phyloP scores from a whole-genome alignment of 2,329 filamentous ascomycete genomes.

The Trichoderma guizhouense region DNA sequence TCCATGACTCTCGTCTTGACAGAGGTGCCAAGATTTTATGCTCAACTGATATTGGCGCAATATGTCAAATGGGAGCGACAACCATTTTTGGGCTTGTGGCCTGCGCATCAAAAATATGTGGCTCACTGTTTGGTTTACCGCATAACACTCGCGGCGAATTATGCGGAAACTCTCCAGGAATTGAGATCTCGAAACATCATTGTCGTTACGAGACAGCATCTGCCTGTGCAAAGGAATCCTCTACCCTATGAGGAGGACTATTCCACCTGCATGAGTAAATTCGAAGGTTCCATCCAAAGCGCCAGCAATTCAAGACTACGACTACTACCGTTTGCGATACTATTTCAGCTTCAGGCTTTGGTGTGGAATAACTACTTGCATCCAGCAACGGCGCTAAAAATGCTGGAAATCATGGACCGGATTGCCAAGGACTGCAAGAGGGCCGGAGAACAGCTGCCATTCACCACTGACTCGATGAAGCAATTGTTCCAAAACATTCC shows the following conservation, averaged over 20 bases:
- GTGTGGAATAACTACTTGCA: conserved; percentile 61
- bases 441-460: conserved; percentile 30
- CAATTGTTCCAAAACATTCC: conserved; percentile 51
- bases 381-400: conserved; percentile 46
- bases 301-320: conserved; percentile 17
- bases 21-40: conserved; percentile 50
- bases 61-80: conserved; percentile 29
- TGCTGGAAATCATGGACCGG: conserved; percentile 44
- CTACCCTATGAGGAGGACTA: conserved; percentile 21
- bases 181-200: conserved; percentile 26
- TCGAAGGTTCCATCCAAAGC: conserved; percentile 34
- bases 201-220: conserved; percentile 24
- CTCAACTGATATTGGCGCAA: not conserved
- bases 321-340: conserved; percentile 48
- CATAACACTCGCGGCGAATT: conserved; percentile 22
- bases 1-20: conserved; percentile 50
- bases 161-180: conserved; percentile 21
- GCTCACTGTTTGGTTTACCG: conserved; percentile 47
- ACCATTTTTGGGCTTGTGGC: conserved; percentile 26
- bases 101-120: conserved; percentile 33
- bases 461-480: conserved; percentile 54
- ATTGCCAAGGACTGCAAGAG: conserved; percentile 28
- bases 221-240: conserved; percentile 21
- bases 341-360: conserved; percentile 62
- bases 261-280: conserved; percentile 26